Percentiles rank a stretch among this genome's conserved stretches.
Conservation (phyloP, 768 basidiomycete species). For the Gelatoporia subvermispora region DNA sequence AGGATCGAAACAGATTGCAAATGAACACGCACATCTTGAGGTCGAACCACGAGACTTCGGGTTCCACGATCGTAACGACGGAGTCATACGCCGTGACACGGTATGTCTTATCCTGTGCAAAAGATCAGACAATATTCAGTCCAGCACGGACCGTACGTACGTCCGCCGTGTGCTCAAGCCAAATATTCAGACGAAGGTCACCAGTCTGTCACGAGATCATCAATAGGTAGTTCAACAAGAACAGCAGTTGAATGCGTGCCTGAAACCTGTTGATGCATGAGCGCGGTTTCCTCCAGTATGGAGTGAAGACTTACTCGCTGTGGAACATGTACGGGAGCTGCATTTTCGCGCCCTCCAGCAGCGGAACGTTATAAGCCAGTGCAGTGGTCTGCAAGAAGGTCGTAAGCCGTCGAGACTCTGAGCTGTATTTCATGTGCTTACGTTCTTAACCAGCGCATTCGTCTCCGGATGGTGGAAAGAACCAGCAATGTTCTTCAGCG, state of each 20-base stretch:
- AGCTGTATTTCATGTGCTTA: conserved; percentile 27
- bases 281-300: background rate
- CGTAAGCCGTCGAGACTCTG: background rate
- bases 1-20: conserved; percentile 2
- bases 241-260: conserved; percentile 32
- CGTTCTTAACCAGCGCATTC: conserved; percentile 67
- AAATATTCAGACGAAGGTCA: conserved; percentile 67
- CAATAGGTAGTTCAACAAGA: background rate
- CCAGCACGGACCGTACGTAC: conserved; percentile 32
- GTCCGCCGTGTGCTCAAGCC: conserved; percentile 66
- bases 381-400: conserved; percentile 47
- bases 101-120: conserved; percentile 45
- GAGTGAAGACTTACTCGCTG: conserved; percentile 62
- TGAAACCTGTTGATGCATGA: conserved; percentile 44
- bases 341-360: conserved; percentile 54
- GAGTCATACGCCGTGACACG: conserved; percentile 72
- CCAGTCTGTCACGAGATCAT: conserved; percentile 47
- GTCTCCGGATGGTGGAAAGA: conserved; percentile 65
- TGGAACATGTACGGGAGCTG: conserved; percentile 69
- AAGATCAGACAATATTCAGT: background rate
- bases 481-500: conserved; percentile 59
- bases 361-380: conserved; percentile 44
- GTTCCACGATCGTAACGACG: conserved; percentile 75
- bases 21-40: conserved; percentile 60
- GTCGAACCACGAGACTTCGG: conserved; percentile 72